Percentiles rank a stretch among this genome's conserved stretches.
Conservation (phyloP, 495 filamentous ascomycete species). For the Hyaloscypha variabilis region DNA sequence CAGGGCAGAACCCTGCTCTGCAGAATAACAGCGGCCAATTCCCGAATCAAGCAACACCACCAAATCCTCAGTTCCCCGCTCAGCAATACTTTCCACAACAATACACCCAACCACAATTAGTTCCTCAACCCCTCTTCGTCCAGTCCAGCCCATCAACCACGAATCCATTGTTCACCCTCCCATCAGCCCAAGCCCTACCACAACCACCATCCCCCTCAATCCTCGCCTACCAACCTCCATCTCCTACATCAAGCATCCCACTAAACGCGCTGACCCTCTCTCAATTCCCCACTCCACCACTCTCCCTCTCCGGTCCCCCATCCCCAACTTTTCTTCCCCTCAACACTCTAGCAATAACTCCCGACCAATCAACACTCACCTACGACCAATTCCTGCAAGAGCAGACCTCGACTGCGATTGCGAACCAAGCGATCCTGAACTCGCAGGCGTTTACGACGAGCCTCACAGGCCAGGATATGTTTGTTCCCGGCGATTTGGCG, state of each 20-base stretch:
- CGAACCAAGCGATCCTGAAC: slow-evolving; percentile 3
- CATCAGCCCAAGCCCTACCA: neutral
- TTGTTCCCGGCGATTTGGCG: neutral
- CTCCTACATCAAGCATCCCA: neutral
- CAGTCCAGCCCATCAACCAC: neutral
- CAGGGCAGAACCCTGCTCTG: neutral
- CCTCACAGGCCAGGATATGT: slow-evolving; percentile 6
- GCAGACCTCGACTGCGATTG: slow-evolving; percentile 2
- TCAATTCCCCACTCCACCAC: neutral
- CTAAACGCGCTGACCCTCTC: neutral
- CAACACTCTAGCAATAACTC: neutral
- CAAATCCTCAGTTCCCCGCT: neutral
- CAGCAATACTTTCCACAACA: neutral
- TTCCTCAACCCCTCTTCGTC: neutral
- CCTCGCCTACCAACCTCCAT: neutral
- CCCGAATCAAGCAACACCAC: neutral
- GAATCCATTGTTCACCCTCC: neutral
- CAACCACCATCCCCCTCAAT: neutral
- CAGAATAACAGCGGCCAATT: neutral
- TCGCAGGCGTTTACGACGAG: slow-evolving; percentile 3
- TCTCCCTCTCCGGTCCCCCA: neutral
- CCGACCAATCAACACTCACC: neutral
- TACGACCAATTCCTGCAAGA: slow-evolving; percentile 11
- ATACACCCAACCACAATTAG: neutral
- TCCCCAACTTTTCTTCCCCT: neutral